Conservation (phyloP, 164 flowering plant species). For the Malania oleifera region DNA sequence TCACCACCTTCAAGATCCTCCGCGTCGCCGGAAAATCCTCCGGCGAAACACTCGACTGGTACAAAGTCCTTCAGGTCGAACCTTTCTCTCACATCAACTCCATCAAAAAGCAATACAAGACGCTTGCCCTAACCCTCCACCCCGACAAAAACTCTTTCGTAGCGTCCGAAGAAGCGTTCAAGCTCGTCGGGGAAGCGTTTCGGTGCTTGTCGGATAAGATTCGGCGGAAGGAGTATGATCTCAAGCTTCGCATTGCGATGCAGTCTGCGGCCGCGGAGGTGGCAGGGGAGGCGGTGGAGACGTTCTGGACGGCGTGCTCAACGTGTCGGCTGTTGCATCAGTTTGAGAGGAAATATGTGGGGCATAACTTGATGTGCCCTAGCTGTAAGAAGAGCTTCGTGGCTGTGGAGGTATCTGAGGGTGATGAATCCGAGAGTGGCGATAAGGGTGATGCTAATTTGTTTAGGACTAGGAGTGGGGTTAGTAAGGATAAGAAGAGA, state of each 20-base stretch:
- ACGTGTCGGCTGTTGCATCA: conserved; percentile 58
- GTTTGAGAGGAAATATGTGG: conserved; percentile 73
- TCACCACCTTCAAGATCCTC: conserved; percentile 56
- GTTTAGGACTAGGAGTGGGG: conserved; percentile 4
- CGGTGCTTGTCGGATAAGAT: conserved; percentile 53
- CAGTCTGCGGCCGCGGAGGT: conserved; percentile 31
- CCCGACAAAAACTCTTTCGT: conserved; percentile 64
- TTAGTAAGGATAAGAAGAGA: not conserved
- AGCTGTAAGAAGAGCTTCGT: conserved; percentile 63
- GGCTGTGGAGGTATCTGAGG: conserved; percentile 49
- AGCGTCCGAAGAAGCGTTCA: conserved; percentile 77
- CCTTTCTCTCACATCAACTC: conserved; percentile 60
- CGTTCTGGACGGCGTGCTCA: conserved; percentile 72
- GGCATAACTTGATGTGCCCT: conserved; percentile 67
- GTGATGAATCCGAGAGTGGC: conserved; percentile 12
- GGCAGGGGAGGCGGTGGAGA: conserved; percentile 20
- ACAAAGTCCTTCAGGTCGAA: conserved; percentile 59
- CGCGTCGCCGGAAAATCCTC: conserved; percentile 22
- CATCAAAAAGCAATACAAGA: conserved; percentile 63
- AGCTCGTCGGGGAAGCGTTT: conserved; percentile 62
- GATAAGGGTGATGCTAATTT: not conserved
- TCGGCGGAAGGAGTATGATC: conserved; percentile 62
- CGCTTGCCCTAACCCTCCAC: conserved; percentile 64
- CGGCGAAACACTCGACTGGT: conserved; percentile 42
- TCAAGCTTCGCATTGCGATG: conserved; percentile 47